These are phyloP conservation scores for Ustilago sp. DNA, from an alignment of 1,284 basidiomycete species.

Conservation along the genomic window DNA sequence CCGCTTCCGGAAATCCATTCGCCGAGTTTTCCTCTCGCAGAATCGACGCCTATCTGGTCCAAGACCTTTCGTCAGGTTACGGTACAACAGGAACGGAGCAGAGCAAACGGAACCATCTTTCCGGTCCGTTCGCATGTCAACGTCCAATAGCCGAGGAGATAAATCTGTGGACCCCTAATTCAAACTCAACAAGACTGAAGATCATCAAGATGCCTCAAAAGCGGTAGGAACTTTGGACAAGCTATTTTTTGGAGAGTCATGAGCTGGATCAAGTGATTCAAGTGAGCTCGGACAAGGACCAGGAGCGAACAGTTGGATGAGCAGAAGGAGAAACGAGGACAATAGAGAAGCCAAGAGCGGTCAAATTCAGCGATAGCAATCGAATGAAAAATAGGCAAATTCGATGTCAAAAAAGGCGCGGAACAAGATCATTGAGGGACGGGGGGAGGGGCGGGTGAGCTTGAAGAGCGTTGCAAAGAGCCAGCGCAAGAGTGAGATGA, in stretches of 20 bases:
- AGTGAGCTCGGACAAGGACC: too few relatives aligned
- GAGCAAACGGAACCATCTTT: background rate
- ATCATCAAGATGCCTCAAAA: background rate
- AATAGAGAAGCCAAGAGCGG: background rate
- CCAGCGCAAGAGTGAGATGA: too few relatives aligned
- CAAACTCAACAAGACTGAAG: too few relatives aligned
- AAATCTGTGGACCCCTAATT: too few relatives aligned
- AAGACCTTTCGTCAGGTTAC: background rate
- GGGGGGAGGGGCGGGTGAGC: too few relatives aligned
- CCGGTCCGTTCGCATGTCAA: background rate
- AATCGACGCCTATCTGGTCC: too few relatives aligned
- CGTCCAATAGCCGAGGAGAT: background rate
- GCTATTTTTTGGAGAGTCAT: background rate
- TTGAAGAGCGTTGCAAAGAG: too few relatives aligned
- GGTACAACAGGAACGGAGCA: background rate
- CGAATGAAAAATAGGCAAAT: background rate
- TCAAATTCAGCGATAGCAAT: background rate
- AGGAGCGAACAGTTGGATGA: background rate
- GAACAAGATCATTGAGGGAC: too few relatives aligned
- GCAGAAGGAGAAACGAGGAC: background rate
- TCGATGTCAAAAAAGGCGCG: too few relatives aligned
- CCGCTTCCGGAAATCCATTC: background rate
- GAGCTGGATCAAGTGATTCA: too few relatives aligned
- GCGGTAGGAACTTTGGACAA: background rate
- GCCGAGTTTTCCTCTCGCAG: background rate